Percentiles rank a stretch among this genome's conserved stretches.
Conservation (phyloP, 2,329 filamentous ascomycete genomes). For the Fusarium oligoseptatum region DNA sequence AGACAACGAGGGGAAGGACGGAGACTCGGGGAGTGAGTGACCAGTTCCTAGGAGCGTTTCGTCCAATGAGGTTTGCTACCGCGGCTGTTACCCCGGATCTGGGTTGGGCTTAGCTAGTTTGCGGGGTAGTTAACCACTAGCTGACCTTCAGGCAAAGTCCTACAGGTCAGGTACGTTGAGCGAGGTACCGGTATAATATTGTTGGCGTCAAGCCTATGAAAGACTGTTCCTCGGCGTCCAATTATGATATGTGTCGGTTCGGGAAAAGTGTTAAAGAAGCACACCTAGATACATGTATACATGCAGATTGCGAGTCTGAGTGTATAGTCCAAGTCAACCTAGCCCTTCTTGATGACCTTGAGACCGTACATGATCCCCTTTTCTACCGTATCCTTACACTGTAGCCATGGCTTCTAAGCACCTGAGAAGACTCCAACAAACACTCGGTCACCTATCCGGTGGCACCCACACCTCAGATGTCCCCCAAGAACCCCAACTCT, state of each 20-base stretch:
- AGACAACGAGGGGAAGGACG: background rate
- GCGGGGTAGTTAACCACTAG: background rate
- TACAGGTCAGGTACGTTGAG: background rate
- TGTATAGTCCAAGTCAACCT: background rate
- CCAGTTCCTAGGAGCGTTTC: background rate
- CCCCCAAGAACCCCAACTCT: conserved; percentile 4
- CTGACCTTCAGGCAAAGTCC: background rate
- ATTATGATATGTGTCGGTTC: background rate
- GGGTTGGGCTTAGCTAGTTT: background rate
- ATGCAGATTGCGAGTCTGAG: background rate
- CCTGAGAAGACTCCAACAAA: background rate
- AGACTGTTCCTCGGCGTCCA: background rate
- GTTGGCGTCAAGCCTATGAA: background rate
- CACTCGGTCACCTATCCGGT: background rate
- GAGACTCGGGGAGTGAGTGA: background rate
- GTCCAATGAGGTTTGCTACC: background rate
- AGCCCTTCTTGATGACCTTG: background rate
- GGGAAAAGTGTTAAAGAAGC: background rate
- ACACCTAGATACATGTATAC: background rate
- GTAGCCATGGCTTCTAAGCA: background rate
- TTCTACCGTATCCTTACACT: background rate
- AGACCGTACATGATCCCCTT: background rate
- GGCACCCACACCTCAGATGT: background rate
- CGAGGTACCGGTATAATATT: background rate
- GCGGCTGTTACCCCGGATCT: background rate